Percentiles rank a stretch among this genome's conserved stretches.
Evolutionary conservation across 495 filamentous ascomycete species (phyloP).

Genomic region (Aspergillus olivimuriae): DNA sequence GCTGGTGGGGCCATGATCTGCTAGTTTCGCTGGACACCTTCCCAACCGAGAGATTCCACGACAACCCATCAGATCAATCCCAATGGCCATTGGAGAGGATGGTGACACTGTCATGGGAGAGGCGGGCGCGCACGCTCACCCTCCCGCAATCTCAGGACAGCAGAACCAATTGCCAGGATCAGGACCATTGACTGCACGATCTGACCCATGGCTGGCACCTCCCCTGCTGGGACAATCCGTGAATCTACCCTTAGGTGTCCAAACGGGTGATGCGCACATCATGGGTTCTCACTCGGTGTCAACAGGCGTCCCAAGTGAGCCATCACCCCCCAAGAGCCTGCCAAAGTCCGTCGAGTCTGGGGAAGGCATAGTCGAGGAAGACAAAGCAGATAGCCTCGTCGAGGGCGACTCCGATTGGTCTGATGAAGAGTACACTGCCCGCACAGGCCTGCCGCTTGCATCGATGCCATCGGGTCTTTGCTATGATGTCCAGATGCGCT

Average conservation of each 20-base stretch:
- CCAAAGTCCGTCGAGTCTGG: conserved; percentile 21
- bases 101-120: conserved; percentile 39
- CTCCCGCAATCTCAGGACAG: conserved; percentile 14
- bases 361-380: conserved; percentile 14
- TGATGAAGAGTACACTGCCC: conserved; percentile 21
- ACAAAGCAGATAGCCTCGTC: conserved; percentile 27
- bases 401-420: conserved; percentile 40
- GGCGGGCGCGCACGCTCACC: conserved; percentile 15
- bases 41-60: too few relatives aligned
- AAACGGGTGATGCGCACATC: too few relatives aligned
- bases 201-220: conserved; percentile 26
- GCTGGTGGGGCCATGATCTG: conserved; percentile 25
- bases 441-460: conserved; percentile 29
- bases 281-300: conserved; percentile 1
- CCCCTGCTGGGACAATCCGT: conserved; percentile 18
- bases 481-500: conserved; percentile 90
- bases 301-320: conserved; percentile 5
- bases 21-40: conserved; percentile 3
- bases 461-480: conserved; percentile 66
- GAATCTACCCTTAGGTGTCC: conserved; percentile 11
- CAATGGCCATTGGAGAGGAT: conserved; percentile 28
- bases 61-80: not conserved
- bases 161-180: conserved; percentile 7
- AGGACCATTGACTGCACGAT: conserved; percentile 12
- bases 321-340: conserved; percentile 15